Evolutionary conservation across 306 rosid genomes (phyloP).

Genomic region (Citrullus colocynthis): DNA sequence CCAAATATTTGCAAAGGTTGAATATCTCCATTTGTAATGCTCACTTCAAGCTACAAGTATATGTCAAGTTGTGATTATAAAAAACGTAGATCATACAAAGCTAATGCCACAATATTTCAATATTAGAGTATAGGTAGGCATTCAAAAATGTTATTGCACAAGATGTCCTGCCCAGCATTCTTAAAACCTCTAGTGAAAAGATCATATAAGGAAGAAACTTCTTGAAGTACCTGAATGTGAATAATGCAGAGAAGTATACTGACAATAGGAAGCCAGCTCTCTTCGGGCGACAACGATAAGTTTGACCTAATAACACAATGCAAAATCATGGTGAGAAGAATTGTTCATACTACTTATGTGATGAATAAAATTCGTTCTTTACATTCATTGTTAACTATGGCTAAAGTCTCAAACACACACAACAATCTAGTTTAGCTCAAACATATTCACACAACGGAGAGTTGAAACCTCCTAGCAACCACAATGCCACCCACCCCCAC

Average conservation of each 20-base stretch:
- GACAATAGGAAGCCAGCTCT: slow-evolving; percentile 88
- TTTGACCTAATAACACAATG: slow-evolving; percentile 38
- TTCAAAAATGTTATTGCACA: background rate
- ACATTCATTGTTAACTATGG: background rate
- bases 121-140: background rate
- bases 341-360: background rate
- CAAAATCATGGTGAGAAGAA: background rate
- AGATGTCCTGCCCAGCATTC: background rate
- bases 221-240: slow-evolving; percentile 61
- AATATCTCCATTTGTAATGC: slow-evolving; percentile 80
- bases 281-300: slow-evolving; percentile 71
- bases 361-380: background rate
- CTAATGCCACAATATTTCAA: background rate
- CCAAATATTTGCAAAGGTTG: slow-evolving; percentile 55
- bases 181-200: background rate
- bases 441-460: background rate
- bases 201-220: background rate
- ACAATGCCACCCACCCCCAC: background rate
- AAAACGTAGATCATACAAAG: no score
- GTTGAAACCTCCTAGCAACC: background rate
- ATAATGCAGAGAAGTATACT: slow-evolving; percentile 73
- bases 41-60: slow-evolving; percentile 56
- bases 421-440: background rate
- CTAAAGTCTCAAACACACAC: background rate
- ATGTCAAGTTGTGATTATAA: background rate